Evolutionary conservation across 1,284 basidiomycete species (phyloP), one percentile per base, ranked within the genome.

Genomic region (Boletus albobrunnescens): DNA sequence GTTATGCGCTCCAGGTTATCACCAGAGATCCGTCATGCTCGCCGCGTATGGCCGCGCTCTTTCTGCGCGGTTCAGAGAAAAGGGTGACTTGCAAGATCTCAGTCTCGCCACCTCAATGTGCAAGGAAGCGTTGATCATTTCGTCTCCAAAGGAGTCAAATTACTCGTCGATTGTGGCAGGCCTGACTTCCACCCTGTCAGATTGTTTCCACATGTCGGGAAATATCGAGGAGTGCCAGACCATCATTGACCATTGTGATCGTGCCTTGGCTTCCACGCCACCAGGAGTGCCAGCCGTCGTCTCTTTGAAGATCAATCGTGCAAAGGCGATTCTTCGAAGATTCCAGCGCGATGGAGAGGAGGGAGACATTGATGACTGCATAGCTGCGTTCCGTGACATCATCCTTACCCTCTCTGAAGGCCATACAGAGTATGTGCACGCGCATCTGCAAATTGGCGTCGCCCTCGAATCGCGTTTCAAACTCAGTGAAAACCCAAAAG

Each of bases 391-490:
- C 35, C 49, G 33, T 14, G 49, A 62, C 20, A 19, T 57, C 8
- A 49, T 61, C 5, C 28, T 47, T 14, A 40, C 16, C 3, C 19
- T 61, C 8, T 19, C 51, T 3, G 30, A 58, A 35, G 50, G 49
- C 4, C 63, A 62, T 19, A 27, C 23, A 14, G 49, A 52, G 10
- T 39, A 51, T 12, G 36, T 55, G 6, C 22, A n/a, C 12, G 42
- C 27, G 13, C 51, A 51, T 13, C 27, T 50, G n/a, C 38, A 53
- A 2, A 33, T 65, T 17, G 63, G 53, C 22, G 44, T 23, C 7
- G 52, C 60, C 12, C 52, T 66, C n/a, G 27, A 41, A 14, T 23
- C 40, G 3, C 62, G 64, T 17, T 65, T 59, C 49, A 13, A 52
- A 24, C n/a, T 38, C 6, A 27, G n/a, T 12, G 23, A 47, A 2